These are phyloP conservation scores for Phytophthora lateralis DNA, from an alignment of 352 stramenopile genomes.

Conservation along the genomic window DNA sequence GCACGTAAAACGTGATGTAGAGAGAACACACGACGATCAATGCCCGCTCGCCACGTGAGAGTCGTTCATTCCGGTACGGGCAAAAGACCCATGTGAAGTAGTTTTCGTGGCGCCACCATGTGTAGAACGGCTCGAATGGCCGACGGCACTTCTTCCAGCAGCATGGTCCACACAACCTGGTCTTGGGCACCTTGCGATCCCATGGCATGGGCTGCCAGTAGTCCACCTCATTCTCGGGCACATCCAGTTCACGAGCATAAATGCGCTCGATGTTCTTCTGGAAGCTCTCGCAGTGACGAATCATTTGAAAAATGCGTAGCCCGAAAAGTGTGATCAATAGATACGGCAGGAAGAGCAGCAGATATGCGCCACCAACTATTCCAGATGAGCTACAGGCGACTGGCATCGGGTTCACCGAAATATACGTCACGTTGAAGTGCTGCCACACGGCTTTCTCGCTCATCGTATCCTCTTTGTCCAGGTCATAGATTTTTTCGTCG, in stretches of 20 bases:
- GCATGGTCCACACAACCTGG: constrained; percentile 57
- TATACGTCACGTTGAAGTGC: constrained; percentile 34
- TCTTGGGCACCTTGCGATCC: constrained; percentile 79
- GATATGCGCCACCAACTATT: constrained; percentile 46
- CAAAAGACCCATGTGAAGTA: constrained; percentile 83
- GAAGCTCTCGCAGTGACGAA: constrained; percentile 63
- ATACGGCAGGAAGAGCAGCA: constrained; percentile 70
- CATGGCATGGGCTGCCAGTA: constrained; percentile 77
- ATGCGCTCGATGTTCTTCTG: constrained; percentile 63
- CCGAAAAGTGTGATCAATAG: constrained; percentile 57
- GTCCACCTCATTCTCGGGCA: constrained; percentile 70
- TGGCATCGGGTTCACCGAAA: constrained; percentile 74
- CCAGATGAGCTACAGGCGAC: constrained; percentile 55
- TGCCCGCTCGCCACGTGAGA: constrained; percentile 57
- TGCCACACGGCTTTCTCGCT: constrained; percentile 13
- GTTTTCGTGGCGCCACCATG: constrained; percentile 80
- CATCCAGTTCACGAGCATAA: constrained; percentile 52
- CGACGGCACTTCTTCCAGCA: constrained; percentile 73
- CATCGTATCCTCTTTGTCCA: constrained; percentile 36
- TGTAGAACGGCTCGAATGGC: constrained; percentile 73
- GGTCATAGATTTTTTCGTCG: constrained; percentile 50
- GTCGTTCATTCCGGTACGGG: constrained; percentile 68
- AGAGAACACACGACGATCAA: constrained; percentile 75
- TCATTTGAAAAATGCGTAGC: constrained; percentile 70
- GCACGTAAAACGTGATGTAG: constrained; percentile 80